These are phyloP conservation scores for Aureobasidium pullulans DNA, from an alignment of 2,329 filamentous ascomycete species.

Conservation along the genomic window DNA sequence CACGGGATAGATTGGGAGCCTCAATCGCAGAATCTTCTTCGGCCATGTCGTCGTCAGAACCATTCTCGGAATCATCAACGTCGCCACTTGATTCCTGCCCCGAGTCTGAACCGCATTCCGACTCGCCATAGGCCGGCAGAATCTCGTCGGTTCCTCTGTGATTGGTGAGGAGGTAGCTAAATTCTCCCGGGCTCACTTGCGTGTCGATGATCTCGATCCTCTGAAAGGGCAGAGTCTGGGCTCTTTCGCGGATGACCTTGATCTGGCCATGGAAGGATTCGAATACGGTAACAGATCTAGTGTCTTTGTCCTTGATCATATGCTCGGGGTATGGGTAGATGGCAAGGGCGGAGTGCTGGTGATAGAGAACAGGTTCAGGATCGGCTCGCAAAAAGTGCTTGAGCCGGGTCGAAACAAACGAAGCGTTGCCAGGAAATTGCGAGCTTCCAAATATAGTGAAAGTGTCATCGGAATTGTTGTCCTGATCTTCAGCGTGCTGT, in stretches of 20 bases:
- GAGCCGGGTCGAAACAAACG: slow-evolving; percentile 25
- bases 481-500: slow-evolving; percentile 14
- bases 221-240: slow-evolving; percentile 9
- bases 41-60: slow-evolving; percentile 33
- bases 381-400: slow-evolving; percentile 15
- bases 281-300: slow-evolving; percentile 26
- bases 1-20: neutral
- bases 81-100: neutral
- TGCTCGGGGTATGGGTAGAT: slow-evolving; percentile 26
- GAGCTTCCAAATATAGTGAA: slow-evolving; percentile 16
- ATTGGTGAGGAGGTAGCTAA: slow-evolving; percentile 23
- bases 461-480: slow-evolving; percentile 12
- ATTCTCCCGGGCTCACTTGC: slow-evolving; percentile 9
- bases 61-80: slow-evolving; percentile 23
- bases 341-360: slow-evolving; percentile 21
- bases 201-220: neutral
- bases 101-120: slow-evolving; percentile 24
- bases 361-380: neutral
- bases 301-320: neutral
- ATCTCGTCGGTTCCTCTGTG: slow-evolving; percentile 14
- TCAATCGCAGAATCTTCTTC: slow-evolving; percentile 1
- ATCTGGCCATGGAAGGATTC: slow-evolving; percentile 17
- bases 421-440: slow-evolving; percentile 18
- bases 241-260: slow-evolving; percentile 24
- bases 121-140: slow-evolving; percentile 43